Evolutionary conservation across 2,329 filamentous ascomycete species (phyloP), one percentile per base, ranked within the genome.

Genomic region (Colletotrichum abscissum): DNA sequence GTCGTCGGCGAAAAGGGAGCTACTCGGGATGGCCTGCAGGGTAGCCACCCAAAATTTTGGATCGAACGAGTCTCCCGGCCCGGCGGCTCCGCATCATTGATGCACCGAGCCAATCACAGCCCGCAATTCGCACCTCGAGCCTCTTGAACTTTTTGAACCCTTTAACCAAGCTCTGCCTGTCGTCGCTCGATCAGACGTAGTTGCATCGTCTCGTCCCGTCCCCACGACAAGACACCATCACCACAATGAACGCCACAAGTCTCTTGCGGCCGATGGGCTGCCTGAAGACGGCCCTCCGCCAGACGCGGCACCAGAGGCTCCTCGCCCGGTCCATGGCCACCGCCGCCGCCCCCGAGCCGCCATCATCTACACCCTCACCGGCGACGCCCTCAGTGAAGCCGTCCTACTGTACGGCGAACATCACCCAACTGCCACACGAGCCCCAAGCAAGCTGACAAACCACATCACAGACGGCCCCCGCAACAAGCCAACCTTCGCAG

Each of bases 211-310:
- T 22, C 7, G 35, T 59, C 35, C 26, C 5, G 38, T 19, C 5
- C 2, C 2, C 28, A 38, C 28, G 14, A 49, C 22, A 16, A 42
- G 22, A 12, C 57, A 73, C 74, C 69, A 74, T n/a, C 78, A 84
- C 76, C 38, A 42, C 38, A 19, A 90, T 88, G 86, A 95, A 94
- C 88, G 87, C 89, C 76, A 86, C 89, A 76, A 83, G 88, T 73
- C 79, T 89, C 84, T 91, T 93, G 89, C 91, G 93, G 89, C 92
- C 93, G 75, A 83, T 94, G 80, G 90, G 90, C 87, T 92, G 91
- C 83, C 90, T 94, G 81, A 94, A 93, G 83, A 86, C 89, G 35
- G 84, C 90, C 49, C 80, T 94, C 77, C 87, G 92, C 75, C 87
- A 89, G 79, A 83, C 88, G 59, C 86, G 90, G 75, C 87, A 87